A percentile compares a stretch with the other conserved stretches of the same genome.
phyloP scores from a whole-genome alignment of 106 monocot species.

The Allium fistulosum region DNA sequence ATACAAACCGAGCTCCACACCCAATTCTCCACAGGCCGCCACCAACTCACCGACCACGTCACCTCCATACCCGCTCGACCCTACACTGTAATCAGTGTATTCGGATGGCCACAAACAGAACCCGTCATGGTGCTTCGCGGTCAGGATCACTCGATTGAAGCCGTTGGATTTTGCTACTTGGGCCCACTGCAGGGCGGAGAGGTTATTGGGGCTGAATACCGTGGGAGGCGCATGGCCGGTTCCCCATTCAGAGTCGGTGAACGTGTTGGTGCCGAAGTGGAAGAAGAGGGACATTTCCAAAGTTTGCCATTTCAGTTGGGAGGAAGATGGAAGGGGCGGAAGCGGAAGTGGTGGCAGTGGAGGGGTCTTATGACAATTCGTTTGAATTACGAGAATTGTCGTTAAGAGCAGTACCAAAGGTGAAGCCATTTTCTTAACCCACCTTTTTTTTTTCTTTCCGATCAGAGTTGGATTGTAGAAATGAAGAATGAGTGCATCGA shows the following conservation, averaged over 20 bases:
- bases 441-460: no score
- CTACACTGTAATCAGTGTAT: slow-evolving; percentile 84
- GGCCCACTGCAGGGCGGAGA: slow-evolving; percentile 82
- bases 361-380: slow-evolving; percentile 13
- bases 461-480: no score
- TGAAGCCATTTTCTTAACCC: no score
- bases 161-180: slow-evolving; percentile 39
- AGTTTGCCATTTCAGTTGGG: slow-evolving; percentile 75
- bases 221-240: slow-evolving; percentile 51
- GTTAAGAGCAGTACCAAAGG: no score
- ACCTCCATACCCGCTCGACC: slow-evolving; percentile 52
- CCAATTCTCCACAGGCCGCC: slow-evolving; percentile 42
- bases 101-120: slow-evolving; percentile 97
- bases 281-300: slow-evolving; percentile 89
- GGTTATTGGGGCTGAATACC: slow-evolving; percentile 45
- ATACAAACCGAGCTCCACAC: slow-evolving; percentile 73
- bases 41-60: slow-evolving; percentile 84
- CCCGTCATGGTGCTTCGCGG: slow-evolving; percentile 96
- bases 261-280: slow-evolving; percentile 98
- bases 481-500: no score
- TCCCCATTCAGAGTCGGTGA: slow-evolving; percentile 97
- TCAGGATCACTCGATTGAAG: slow-evolving; percentile 65
- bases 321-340: slow-evolving; percentile 55
- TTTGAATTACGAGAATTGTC: no score
- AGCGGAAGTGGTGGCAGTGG: slow-evolving; percentile 84